Evolutionary conservation across 768 basidiomycete species (phyloP).

Genomic region (Sporobolomyces pararoseus): DNA sequence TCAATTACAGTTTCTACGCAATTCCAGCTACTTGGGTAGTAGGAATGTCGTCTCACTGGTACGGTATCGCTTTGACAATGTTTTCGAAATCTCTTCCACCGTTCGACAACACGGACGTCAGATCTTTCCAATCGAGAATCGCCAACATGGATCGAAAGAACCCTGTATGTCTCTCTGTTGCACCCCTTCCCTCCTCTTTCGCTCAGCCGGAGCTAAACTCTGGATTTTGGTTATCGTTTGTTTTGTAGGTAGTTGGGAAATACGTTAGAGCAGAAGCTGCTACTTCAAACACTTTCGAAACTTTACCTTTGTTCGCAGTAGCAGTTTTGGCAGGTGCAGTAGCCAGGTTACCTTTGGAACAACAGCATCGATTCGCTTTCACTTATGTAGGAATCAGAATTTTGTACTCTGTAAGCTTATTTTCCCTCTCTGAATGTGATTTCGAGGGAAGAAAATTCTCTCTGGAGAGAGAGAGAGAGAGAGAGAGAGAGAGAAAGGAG

Average conservation of each 20-base stretch:
- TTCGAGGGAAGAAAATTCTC: too few relatives aligned
- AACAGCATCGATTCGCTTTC: slow-evolving; percentile 8
- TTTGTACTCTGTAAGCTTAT: slow-evolving; percentile 7
- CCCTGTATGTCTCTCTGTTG: not conserved
- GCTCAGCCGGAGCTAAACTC: too few relatives aligned
- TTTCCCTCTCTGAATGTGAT: not conserved
- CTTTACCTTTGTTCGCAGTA: slow-evolving; percentile 4
- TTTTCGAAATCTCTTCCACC: not conserved
- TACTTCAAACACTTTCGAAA: slow-evolving; percentile 15
- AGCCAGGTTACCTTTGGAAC: slow-evolving; percentile 13
- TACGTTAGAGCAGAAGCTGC: slow-evolving; percentile 15
- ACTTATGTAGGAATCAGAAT: not conserved
- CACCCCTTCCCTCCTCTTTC: not conserved
- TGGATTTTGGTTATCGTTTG: too few relatives aligned
- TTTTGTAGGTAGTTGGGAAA: slow-evolving; percentile 4
- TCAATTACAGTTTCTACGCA: slow-evolving; percentile 6
- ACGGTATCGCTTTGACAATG: not conserved
- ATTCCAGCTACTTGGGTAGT: slow-evolving; percentile 11
- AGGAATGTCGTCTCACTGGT: not conserved
- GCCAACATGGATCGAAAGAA: slow-evolving; percentile 13
- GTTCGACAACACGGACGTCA: slow-evolving; percentile 13
- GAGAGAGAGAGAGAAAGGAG: too few relatives aligned
- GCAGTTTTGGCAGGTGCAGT: slow-evolving; percentile 14
- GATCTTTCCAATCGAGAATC: slow-evolving; percentile 9
- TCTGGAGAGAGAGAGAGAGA: too few relatives aligned